A percentile compares a stretch with the other conserved stretches of the same genome.
These are phyloP conservation scores for Chrysosporium keratinophilum DNA, from an alignment of 2,329 filamentous ascomycete genomes.

Conservation along the genomic window DNA sequence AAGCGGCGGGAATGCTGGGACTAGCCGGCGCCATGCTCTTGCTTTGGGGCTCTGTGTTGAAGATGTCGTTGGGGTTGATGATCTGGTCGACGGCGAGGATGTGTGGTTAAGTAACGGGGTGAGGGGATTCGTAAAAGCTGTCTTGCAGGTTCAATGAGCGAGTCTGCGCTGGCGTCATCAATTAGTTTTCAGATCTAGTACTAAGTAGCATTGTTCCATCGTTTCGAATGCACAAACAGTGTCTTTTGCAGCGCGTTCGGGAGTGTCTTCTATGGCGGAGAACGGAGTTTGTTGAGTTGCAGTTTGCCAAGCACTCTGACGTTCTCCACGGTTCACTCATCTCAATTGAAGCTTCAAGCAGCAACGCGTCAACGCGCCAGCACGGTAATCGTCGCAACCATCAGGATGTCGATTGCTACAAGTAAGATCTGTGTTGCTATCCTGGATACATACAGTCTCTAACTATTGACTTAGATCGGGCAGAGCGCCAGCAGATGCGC, in stretches of 20 bases:
- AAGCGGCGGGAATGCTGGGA: slow-evolving; percentile 72
- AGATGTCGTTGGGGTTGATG: slow-evolving; percentile 48
- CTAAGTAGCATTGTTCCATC: too few species aligned
- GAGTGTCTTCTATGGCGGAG: background rate
- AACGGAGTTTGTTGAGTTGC: background rate
- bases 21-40: slow-evolving; percentile 73
- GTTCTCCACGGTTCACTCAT: background rate
- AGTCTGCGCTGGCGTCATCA: background rate
- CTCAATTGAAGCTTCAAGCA: slow-evolving; percentile 1
- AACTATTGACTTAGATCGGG: slow-evolving; percentile 33
- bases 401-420: slow-evolving; percentile 25
- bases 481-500: slow-evolving; percentile 47
- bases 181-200: background rate
- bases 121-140: background rate
- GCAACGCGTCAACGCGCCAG: slow-evolving; percentile 11
- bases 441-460: background rate
- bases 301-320: slow-evolving; percentile 6
- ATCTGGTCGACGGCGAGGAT: slow-evolving; percentile 60
- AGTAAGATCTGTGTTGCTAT: slow-evolving; percentile 24
- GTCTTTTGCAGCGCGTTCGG: background rate
- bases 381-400: slow-evolving; percentile 10
- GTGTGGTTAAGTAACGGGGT: background rate
- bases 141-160: background rate
- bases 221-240: background rate
- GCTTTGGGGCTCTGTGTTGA: slow-evolving; percentile 58